Evolutionary conservation across 1,139 yeast genomes (phyloP), one percentile per base, ranked within the genome.

Genomic region (Kodamaea ohmeri): DNA sequence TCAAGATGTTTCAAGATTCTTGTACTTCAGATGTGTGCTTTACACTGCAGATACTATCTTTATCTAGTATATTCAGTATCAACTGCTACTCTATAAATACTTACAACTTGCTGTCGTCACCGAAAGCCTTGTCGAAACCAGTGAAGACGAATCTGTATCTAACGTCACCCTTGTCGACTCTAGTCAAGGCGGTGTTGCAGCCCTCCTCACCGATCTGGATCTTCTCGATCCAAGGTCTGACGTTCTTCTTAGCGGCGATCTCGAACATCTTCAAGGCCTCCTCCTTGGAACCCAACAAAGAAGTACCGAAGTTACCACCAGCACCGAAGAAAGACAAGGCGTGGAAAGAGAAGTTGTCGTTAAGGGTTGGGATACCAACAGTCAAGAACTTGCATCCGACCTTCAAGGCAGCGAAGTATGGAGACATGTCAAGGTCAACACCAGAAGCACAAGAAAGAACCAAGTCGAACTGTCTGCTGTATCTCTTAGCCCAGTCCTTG

Each of bases 371-470:
- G 42, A 77, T 62, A 37, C 84, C 82, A 37, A 76, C 83, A 27
- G 78, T 66, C 36, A 78, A 64, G 51, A 78, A 71, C 38, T 65
- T 63, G 38, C 73, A 73, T 51, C 73, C 73, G 14, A 69, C 64
- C 40, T 53, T 63, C 49, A 73, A 52, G 11, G 62, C 56, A 3
- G 53, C 40, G 37, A 72, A 50, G 50, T 63, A 63, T 16, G 54
- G 48, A 32, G 57, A 51, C 39, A 72, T 47, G 27, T 56, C 54
- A 34, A 64, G 53, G 28, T 63, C 61, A 26, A 70, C 61, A 34
- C 69, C 63, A 16, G 72, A 61, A 18, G 73, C 77, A 48, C 79
- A 71, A 53, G 71, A 67, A 47, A 77, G 56, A 38, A 77, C 60
- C 34, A 76, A 52, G 49, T 77, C 80, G 37, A 77, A 62, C 17